Evolutionary conservation across 768 basidiomycete species (phyloP).

Genomic region (Strobilomyces confusus): DNA sequence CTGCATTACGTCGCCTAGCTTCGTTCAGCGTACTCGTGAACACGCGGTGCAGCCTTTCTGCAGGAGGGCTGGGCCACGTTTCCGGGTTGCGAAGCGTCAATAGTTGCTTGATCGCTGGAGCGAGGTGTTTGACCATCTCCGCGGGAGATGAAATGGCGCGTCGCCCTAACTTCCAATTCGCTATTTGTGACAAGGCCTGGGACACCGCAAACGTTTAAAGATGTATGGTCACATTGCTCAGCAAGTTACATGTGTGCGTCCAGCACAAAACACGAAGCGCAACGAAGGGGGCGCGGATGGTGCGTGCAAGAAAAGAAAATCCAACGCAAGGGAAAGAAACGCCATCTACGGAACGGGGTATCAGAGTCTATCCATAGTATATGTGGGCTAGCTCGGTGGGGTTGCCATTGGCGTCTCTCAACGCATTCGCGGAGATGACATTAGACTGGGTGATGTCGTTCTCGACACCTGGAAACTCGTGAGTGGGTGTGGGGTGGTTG

Average conservation of each 20-base stretch:
- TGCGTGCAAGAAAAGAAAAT: not conserved
- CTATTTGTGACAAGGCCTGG: not conserved
- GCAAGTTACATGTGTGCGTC: constrained; percentile 24
- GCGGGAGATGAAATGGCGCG: not conserved
- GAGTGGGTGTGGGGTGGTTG: not conserved
- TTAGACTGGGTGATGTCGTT: constrained; percentile 35
- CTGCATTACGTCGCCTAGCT: constrained; percentile 59
- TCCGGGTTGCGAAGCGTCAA: constrained; percentile 64
- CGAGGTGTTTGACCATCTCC: constrained; percentile 44
- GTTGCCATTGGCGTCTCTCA: constrained; percentile 35
- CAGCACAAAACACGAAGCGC: constrained; percentile 18
- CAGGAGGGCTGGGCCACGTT: constrained; percentile 53
- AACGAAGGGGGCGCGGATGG: constrained; percentile 1
- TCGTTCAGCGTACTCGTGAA: constrained; percentile 62
- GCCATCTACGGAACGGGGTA: constrained; percentile 17
- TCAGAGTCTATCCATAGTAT: constrained; percentile 30
- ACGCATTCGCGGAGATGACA: constrained; percentile 50
- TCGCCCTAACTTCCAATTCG: not conserved
- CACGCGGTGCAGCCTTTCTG: constrained; percentile 48
- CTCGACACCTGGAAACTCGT: constrained; percentile 37
- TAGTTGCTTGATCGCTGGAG: constrained; percentile 67
- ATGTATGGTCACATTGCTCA: constrained; percentile 14
- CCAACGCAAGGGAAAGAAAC: not conserved
- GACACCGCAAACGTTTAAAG: not conserved
- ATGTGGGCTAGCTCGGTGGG: constrained; percentile 52